These are phyloP conservation scores for Didymella sp. DNA, from an alignment of 2,329 filamentous ascomycete genomes.

Conservation along the genomic window DNA sequence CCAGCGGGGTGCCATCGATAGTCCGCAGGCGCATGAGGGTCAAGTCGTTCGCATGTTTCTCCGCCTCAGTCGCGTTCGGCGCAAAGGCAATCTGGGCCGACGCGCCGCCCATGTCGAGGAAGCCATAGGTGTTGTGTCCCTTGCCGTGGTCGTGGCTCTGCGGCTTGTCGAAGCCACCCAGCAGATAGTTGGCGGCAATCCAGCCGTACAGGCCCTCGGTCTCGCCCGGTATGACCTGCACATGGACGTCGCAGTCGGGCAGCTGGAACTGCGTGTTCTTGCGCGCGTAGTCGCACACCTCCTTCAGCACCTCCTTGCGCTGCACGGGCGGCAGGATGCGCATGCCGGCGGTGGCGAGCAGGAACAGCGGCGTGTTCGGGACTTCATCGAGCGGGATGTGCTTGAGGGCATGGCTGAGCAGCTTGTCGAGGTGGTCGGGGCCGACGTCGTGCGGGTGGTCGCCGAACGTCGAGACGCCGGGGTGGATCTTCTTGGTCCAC, in stretches of 20 bases:
- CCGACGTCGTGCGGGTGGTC: conserved; percentile 78
- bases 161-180: conserved; percentile 86
- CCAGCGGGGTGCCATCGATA: conserved; percentile 75
- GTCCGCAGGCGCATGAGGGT: conserved; percentile 85
- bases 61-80: conserved; percentile 87
- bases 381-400: conserved; percentile 79
- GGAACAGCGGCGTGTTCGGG: conserved; percentile 85
- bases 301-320: conserved; percentile 73
- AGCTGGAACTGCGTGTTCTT: conserved; percentile 80
- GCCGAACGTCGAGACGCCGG: conserved; percentile 87
- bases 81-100: conserved; percentile 98
- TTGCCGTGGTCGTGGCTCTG: conserved; percentile 80
- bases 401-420: conserved; percentile 82
- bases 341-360: conserved; percentile 96
- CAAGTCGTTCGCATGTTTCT: conserved; percentile 87
- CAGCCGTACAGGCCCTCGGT: conserved; percentile 97
- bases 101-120: conserved; percentile 97
- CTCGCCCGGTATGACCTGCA: conserved; percentile 94
- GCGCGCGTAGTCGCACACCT: conserved; percentile 83
- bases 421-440: conserved; percentile 76
- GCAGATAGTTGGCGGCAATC: conserved; percentile 94
- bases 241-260: conserved; percentile 86
- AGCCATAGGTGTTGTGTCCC: conserved; percentile 92
- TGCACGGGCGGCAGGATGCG: conserved; percentile 78
- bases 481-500: conserved; percentile 93